Base-by-base conservation (phyloP, 2,329 filamentous ascomycete species). In the Didymella lethalis region DNA sequence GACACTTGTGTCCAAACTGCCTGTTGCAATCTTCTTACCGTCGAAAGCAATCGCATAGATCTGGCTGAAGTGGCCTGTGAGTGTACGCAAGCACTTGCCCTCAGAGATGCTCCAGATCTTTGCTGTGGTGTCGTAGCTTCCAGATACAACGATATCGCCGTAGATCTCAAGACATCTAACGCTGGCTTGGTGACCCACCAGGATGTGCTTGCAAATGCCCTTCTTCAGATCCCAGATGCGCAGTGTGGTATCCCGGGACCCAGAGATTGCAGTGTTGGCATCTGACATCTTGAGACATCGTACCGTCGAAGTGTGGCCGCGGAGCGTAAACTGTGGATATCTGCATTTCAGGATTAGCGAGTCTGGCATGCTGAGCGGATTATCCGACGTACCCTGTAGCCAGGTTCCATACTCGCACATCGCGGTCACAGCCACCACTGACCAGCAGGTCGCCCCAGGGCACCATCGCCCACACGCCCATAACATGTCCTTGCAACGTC, bases 391-490 rank as follows among this genome's bases (percentile, higher is more conserved):
- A 96, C 92, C 93, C 95, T 61, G 92, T 96, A 49, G 89, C 88
- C 82, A 99, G 88, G 72, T 99, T 91, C 95, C 95, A 99, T 6
- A 99, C 95, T 57, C 95, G 86, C 28, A 99, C 95, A 74, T 99
- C 95, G 61, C 95, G 87, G 80, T 99, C 95, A 75, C 95, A 99
- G 6, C 95, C 95, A 69, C 95, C 95, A 70, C 93, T 97, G 60
- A 99, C 95, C 61, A 99, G 84, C 52, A 92, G 90, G 75, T 99
- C 94, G 59, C 92, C 94, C 91, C 93, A 97, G 7, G 95, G 95
- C 25, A 99, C 93, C 94, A 99, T 98, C 48, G 95, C 95, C 95
- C 95, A 99, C 20, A 99, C 95, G 40, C 95, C 95, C 95, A 99
- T 99, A 44, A 98, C 91, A 80, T 99, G 95, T 11, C 95, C 95